Evolutionary conservation across 352 stramenopile genomes (phyloP).

Genomic region (Aphanomyces stellatus): DNA sequence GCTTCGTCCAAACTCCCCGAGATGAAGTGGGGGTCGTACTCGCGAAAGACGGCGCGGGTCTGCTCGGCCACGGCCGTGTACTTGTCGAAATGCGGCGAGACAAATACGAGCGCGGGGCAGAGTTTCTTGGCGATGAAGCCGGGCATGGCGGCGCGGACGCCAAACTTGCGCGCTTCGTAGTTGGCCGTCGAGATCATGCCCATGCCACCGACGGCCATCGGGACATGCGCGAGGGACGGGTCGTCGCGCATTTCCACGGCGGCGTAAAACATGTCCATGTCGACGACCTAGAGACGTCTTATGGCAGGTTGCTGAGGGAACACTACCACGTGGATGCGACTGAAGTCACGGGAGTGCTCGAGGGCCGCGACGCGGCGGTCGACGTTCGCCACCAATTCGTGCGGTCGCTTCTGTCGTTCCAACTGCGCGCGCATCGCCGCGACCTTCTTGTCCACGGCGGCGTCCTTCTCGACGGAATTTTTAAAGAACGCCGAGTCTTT

Average conservation of each 20-base stretch:
- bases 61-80: conserved; percentile 75
- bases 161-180: conserved; percentile 91
- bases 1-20: conserved; percentile 93
- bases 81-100: conserved; percentile 86
- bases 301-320: not conserved
- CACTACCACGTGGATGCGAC: conserved; percentile 73
- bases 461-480: conserved; percentile 85
- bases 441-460: conserved; percentile 81
- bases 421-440: conserved; percentile 59
- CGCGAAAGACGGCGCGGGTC: conserved; percentile 76
- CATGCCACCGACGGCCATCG: conserved; percentile 87
- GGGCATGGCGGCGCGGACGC: conserved; percentile 93
- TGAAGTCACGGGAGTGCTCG: conserved; percentile 45
- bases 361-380: conserved; percentile 38
- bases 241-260: conserved; percentile 92
- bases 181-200: conserved; percentile 95
- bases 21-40: conserved; percentile 91
- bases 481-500: conserved; percentile 91
- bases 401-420: conserved; percentile 13
- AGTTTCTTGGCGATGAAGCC: conserved; percentile 95
- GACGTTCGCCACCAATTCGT: conserved; percentile 25
- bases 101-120: conserved; percentile 90
- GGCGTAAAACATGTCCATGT: conserved; percentile 99
- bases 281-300: conserved; percentile 31
- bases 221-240: conserved; percentile 77